Evolutionary conservation across 768 basidiomycete genomes (phyloP).

Genomic region (Amanita rimosa): DNA sequence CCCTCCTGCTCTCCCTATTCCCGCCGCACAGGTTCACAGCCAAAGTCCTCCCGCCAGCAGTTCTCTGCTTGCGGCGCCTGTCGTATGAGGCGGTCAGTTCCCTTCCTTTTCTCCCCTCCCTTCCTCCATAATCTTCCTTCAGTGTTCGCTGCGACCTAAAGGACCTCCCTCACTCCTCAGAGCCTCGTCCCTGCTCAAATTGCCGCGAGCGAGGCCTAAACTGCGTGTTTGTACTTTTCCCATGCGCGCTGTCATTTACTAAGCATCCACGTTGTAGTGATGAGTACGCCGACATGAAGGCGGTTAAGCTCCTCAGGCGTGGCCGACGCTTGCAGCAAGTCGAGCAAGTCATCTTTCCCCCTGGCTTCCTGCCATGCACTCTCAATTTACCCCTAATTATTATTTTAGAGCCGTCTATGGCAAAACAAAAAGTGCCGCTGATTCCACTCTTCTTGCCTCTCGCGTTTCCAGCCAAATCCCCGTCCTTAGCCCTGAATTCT

Average conservation of each 20-base stretch:
- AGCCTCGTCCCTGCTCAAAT: constrained; percentile 62
- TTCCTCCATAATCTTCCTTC: constrained; percentile 7
- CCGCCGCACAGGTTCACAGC: constrained; percentile 45
- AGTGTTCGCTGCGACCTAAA: constrained; percentile 94
- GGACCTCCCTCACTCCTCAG: constrained; percentile 49
- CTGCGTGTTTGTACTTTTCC: constrained; percentile 70
- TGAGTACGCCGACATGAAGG: constrained; percentile 86
- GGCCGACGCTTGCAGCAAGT: constrained; percentile 77
- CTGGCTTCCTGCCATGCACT: no score
- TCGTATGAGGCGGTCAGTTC: constrained; percentile 65
- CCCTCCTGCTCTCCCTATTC: constrained; percentile 27
- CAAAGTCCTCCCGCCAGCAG: constrained; percentile 72
- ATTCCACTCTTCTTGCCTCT: constrained; percentile 20
- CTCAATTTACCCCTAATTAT: background rate
- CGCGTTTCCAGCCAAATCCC: constrained; percentile 52
- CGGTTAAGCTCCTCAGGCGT: constrained; percentile 73
- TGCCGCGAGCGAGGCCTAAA: constrained; percentile 82
- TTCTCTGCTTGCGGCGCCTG: constrained; percentile 94
- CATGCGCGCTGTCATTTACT: background rate
- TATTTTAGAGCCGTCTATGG: constrained; percentile 75
- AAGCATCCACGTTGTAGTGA: constrained; percentile 39
- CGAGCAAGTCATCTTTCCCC: constrained; percentile 40
- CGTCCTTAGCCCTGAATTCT: constrained; percentile 66
- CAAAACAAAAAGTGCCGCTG: constrained; percentile 41
- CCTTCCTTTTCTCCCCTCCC: constrained; percentile 3